A percentile compares a stretch with the other conserved stretches of the same genome.
Conservation (phyloP, 495 filamentous ascomycete species). For the Tetracladium setigerum region DNA sequence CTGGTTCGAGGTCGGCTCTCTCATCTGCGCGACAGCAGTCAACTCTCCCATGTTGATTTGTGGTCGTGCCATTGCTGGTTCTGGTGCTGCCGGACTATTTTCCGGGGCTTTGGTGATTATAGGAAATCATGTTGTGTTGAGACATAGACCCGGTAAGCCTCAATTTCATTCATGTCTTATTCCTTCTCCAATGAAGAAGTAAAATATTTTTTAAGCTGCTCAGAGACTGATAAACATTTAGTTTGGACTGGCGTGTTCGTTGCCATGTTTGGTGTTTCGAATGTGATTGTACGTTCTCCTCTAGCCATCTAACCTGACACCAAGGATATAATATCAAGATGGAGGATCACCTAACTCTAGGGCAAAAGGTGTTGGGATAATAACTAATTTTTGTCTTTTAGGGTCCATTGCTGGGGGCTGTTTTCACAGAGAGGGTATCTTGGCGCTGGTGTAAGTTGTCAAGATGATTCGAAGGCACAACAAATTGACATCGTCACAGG, state of each 20-base stretch:
- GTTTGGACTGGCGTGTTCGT: conserved; percentile 35
- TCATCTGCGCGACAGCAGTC: conserved; percentile 46
- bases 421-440: conserved; percentile 50
- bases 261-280: conserved; percentile 18
- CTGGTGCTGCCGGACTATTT: conserved; percentile 37
- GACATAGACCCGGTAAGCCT: conserved; percentile 11
- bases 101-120: conserved; percentile 23
- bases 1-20: conserved; percentile 45
- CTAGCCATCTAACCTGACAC: too few species aligned
- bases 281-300: conserved; percentile 11
- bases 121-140: conserved; percentile 2
- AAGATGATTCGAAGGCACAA: conserved; percentile 45
- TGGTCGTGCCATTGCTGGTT: conserved; percentile 49
- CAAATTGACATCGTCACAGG: conserved; percentile 22
- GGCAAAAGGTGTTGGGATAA: too few species aligned
- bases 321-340: too few species aligned
- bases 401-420: conserved; percentile 51
- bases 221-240: conserved; percentile 31
- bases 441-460: conserved; percentile 61
- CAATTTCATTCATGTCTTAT: not conserved
- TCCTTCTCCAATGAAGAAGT: not conserved
- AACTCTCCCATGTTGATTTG: conserved; percentile 44
- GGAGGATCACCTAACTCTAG: too few species aligned
- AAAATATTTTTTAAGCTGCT: conserved; percentile 35
- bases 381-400: too few species aligned